Percentiles rank a stretch among this genome's conserved stretches.
These are phyloP conservation scores for Solanum megistacrolobum DNA, from an alignment of 257 asterid species.

Conservation along the genomic window DNA sequence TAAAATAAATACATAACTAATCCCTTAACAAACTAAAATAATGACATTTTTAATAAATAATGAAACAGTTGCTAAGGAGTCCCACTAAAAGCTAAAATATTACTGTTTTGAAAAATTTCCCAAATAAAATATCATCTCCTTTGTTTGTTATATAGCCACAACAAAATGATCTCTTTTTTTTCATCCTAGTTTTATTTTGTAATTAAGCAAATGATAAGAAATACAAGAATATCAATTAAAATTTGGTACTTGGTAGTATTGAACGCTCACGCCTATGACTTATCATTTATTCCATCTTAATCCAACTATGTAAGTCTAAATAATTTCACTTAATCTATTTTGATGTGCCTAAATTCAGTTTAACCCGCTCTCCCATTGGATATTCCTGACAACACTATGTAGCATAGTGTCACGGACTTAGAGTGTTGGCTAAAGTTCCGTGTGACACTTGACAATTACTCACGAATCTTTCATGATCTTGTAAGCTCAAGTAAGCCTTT, in stretches of 20 bases:
- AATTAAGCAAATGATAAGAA: not conserved
- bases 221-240: not conserved
- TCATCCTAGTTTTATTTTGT: not conserved
- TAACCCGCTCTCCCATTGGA: not conserved
- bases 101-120: too few species aligned
- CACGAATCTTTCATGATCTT: too few species aligned
- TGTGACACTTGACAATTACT: too few species aligned
- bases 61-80: too few species aligned
- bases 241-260: not conserved
- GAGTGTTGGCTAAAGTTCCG: too few species aligned
- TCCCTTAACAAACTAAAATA: too few species aligned
- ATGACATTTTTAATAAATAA: too few species aligned
- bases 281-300: not conserved
- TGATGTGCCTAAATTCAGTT: not conserved
- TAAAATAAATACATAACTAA: too few species aligned
- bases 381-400: not conserved
- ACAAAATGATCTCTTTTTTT: not conserved
- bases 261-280: too few species aligned
- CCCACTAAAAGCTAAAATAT: too few species aligned
- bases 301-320: not conserved
- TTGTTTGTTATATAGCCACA: not conserved
- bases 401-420: too few species aligned
- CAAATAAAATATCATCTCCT: not conserved
- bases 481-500: too few species aligned
- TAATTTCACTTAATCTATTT: not conserved